A percentile compares a stretch with the other conserved stretches of the same genome.
phyloP scores from a whole-genome alignment of 371 early-diverging fungal genomes.

The Mucor saturninus region DNA sequence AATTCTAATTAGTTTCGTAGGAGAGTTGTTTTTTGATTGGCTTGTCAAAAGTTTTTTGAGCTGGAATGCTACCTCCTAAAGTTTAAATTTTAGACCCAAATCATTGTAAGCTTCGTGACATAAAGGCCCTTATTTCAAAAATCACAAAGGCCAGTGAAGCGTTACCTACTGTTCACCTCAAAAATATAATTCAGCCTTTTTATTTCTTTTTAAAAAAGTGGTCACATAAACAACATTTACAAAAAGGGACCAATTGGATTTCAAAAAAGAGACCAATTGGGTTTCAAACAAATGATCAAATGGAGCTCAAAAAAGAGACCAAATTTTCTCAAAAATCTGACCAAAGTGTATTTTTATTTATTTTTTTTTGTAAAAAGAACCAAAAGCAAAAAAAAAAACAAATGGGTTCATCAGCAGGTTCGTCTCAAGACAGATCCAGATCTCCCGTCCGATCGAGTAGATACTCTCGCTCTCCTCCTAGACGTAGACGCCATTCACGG shows the following conservation, averaged over 20 bases:
- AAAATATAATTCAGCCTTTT: slow-evolving; percentile 9
- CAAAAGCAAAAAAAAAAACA: not conserved
- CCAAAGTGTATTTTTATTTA: too few relatives aligned
- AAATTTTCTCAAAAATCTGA: too few relatives aligned
- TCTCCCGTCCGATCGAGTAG: slow-evolving; percentile 10
- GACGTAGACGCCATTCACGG: not conserved
- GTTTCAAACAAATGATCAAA: not conserved
- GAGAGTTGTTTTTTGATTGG: slow-evolving; percentile 16
- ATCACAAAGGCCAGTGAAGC: slow-evolving; percentile 10
- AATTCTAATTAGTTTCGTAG: slow-evolving; percentile 11
- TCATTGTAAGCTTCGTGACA: slow-evolving; percentile 12
- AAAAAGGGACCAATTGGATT: not conserved
- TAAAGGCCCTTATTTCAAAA: too few relatives aligned
- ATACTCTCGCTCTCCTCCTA: not conserved
- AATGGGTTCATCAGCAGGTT: slow-evolving; percentile 20
- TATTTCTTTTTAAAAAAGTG: slow-evolving; percentile 4
- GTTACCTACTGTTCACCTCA: slow-evolving; percentile 7
- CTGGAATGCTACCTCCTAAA: slow-evolving; percentile 6
- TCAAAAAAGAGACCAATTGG: not conserved
- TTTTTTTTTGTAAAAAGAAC: too few relatives aligned
- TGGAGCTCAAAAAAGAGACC: too few relatives aligned
- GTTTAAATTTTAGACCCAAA: slow-evolving; percentile 21
- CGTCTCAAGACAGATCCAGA: not conserved
- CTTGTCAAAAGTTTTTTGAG: slow-evolving; percentile 18
- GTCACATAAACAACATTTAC: slow-evolving; percentile 3